These are phyloP conservation scores for Gyromitra esculenta DNA, from an alignment of 2,329 filamentous ascomycete genomes.

Conservation along the genomic window DNA sequence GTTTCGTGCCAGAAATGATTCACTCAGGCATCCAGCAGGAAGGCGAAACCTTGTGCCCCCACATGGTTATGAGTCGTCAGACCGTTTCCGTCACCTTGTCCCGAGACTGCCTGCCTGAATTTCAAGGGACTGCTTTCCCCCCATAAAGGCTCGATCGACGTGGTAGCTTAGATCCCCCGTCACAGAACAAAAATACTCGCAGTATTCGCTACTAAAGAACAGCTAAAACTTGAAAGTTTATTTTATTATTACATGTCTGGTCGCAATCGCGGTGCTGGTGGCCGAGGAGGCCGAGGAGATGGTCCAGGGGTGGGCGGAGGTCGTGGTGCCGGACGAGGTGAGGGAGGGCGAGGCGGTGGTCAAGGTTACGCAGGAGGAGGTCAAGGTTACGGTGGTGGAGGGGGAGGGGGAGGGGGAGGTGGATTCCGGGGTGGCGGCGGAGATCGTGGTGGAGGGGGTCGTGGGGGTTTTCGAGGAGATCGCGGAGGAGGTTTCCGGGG, in stretches of 20 bases:
- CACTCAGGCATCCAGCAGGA: slow-evolving; percentile 6
- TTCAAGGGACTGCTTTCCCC: neutral
- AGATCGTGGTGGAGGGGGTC: slow-evolving; percentile 18
- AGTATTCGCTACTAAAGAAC: neutral
- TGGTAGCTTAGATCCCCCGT: neutral
- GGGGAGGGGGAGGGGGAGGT: slow-evolving; percentile 46
- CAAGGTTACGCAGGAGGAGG: slow-evolving; percentile 44
- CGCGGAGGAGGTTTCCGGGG: slow-evolving; percentile 56
- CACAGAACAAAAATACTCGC: neutral
- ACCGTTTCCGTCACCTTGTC: neutral
- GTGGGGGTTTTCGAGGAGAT: slow-evolving; percentile 54
- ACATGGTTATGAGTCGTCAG: slow-evolving; percentile 6
- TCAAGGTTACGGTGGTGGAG: slow-evolving; percentile 18
- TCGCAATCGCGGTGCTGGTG: slow-evolving; percentile 52
- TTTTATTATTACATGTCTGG: slow-evolving; percentile 25
- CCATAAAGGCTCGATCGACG: neutral
- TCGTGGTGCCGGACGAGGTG: slow-evolving; percentile 48
- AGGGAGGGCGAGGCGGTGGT: neutral
- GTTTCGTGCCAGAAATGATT: neutral
- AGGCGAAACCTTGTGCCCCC: neutral
- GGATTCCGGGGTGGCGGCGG: slow-evolving; percentile 29
- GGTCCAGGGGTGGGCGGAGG: slow-evolving; percentile 54
- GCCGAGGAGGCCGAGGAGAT: slow-evolving; percentile 54
- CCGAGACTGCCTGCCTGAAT: neutral
- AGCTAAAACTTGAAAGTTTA: neutral